Percentiles rank a stretch among this genome's conserved stretches.
Conservation (phyloP, 441 rosid species). For the Euphorbia celastroides region DNA sequence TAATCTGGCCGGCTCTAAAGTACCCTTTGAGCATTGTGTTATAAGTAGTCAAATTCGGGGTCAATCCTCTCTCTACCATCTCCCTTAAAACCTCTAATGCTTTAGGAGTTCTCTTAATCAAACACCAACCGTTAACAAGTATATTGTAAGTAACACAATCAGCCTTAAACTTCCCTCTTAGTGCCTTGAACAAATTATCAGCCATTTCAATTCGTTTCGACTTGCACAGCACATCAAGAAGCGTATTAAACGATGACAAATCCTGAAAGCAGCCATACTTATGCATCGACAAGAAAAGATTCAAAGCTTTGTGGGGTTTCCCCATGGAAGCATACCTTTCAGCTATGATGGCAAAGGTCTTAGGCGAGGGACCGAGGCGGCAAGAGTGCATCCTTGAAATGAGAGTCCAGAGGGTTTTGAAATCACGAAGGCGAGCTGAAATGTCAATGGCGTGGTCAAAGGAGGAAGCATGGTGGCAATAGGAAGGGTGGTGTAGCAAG, state of each 20-base stretch:
- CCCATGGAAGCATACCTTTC: slow-evolving; percentile 72
- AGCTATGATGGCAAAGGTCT: slow-evolving; percentile 61
- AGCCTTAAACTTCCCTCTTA: slow-evolving; percentile 56
- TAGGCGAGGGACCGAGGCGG: slow-evolving; percentile 63
- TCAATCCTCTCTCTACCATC: slow-evolving; percentile 70
- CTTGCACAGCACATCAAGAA: slow-evolving; percentile 76
- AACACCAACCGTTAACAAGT: slow-evolving; percentile 87
- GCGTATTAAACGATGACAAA: slow-evolving; percentile 66
- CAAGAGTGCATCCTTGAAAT: slow-evolving; percentile 67
- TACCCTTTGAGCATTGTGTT: slow-evolving; percentile 79
- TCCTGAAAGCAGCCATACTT: slow-evolving; percentile 70
- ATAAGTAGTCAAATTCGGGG: slow-evolving; percentile 56
- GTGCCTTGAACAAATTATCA: slow-evolving; percentile 50
- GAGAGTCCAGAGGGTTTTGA: slow-evolving; percentile 42
- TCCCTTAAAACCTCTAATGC: slow-evolving; percentile 74
- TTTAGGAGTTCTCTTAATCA: slow-evolving; percentile 65
- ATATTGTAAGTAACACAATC: slow-evolving; percentile 71
- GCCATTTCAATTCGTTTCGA: slow-evolving; percentile 75
- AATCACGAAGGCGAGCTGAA: slow-evolving; percentile 69
- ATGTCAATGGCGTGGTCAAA: slow-evolving; percentile 85
- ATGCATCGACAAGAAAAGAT: slow-evolving; percentile 73
- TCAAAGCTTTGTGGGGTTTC: slow-evolving; percentile 66
- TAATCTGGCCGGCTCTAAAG: slow-evolving; percentile 65
- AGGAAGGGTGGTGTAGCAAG: slow-evolving; percentile 47
- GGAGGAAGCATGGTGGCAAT: slow-evolving; percentile 58